Base-by-base conservation (phyloP, 306 rosid genomes). In the Elaeagnus macrophylla region DNA sequence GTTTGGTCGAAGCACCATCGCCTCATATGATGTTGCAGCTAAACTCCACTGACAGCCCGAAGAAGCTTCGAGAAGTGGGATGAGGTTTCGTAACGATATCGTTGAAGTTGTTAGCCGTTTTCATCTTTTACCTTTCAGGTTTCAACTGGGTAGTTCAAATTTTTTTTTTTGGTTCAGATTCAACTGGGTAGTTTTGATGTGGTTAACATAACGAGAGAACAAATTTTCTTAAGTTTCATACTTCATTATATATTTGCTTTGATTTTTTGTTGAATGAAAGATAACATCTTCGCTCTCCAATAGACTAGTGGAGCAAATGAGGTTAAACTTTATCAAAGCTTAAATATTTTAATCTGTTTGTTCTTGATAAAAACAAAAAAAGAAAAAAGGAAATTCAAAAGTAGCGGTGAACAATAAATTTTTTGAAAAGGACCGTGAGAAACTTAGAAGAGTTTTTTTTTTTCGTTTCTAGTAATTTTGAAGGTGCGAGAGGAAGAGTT, bases 1-100 rank as follows among this genome's bases (percentile, higher is more conserved):
- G 77, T 20, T 54, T 88, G 63, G 49, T 77, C 10, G 76, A 62
- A 47, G 43, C 49, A 3, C 59, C 79, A 7, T 69, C 57, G 5
- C 48, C 82, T 45, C 62, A 83, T 32, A 86, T 83, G 94, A 81
- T 86, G 86, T 86, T 91, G 1, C 97, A 91, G 72, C 93, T 91
- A 17, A 78, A 69, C 73, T 80, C 97, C 67, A 80, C 68, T 39
- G 94, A 81, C 80, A 80, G 60, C 77, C 91, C 14, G 97, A 91
- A 39, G 97, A 91, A 19, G 82, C 93, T 67, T 91, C 99, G 13
- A 89, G 89, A 6, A 91, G 86, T 58, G 87, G 81, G 11, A 86
- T 86, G 56, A 80, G 86, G 36, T 90, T 81, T 76, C 93, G 83
- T 12, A 82, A 83, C 9, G 94, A 86, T 57, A 46, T 79, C 50